These are phyloP conservation scores for Globisporangium radiosum DNA, from an alignment of 352 stramenopile species.

Conservation along the genomic window DNA sequence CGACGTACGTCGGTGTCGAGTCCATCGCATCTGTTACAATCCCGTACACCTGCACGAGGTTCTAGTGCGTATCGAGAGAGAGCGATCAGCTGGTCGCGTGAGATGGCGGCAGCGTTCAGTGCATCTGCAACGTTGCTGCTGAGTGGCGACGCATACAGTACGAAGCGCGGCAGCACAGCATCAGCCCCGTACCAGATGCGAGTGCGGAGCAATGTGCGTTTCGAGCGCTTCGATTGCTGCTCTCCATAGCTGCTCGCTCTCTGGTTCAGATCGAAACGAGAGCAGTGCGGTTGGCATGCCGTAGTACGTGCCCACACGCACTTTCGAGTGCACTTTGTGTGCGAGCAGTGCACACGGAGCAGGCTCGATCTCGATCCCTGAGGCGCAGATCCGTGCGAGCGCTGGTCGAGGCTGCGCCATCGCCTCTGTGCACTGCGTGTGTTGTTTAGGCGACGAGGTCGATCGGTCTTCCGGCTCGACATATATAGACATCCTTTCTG, in stretches of 20 bases:
- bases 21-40: constrained; percentile 15
- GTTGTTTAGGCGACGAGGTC: no score
- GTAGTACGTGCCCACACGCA: constrained; percentile 22
- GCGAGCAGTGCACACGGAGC: neutral
- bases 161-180: no score
- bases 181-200: constrained; percentile 29
- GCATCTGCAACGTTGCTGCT: neutral
- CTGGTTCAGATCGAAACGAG: constrained; percentile 26
- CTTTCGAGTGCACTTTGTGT: constrained; percentile 25
- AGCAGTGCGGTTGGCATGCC: constrained; percentile 23
- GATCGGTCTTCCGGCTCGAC: no score
- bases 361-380: constrained; percentile 16
- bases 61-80: constrained; percentile 10
- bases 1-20: constrained; percentile 11
- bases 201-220: constrained; percentile 16
- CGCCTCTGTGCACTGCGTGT: no score
- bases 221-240: constrained; percentile 22
- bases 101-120: neutral
- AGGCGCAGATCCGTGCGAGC: neutral
- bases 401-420: no score
- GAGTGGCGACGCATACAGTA: neutral
- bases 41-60: constrained; percentile 39
- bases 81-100: neutral
- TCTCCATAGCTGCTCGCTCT: constrained; percentile 33
- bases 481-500: no score